These are phyloP conservation scores for Cicer yamashitae DNA, from an alignment of 306 rosid genomes.

Conservation along the genomic window DNA sequence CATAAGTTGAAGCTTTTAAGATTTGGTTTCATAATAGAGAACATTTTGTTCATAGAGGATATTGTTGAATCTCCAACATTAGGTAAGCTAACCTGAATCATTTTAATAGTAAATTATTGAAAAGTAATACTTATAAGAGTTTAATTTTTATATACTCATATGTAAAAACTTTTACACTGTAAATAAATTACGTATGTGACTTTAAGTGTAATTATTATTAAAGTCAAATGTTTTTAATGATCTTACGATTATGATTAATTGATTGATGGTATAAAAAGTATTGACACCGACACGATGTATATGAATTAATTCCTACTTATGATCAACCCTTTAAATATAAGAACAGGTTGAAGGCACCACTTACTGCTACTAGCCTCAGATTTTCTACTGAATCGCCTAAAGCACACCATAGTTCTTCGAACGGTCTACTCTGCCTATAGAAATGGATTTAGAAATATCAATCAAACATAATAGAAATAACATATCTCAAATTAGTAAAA, in stretches of 20 bases:
- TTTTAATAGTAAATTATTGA: constrained; percentile 2
- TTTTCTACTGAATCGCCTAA: constrained; percentile 66
- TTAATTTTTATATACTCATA: too few relatives aligned
- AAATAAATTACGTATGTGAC: too few relatives aligned
- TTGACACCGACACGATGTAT: too few relatives aligned
- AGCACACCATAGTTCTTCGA: constrained; percentile 75
- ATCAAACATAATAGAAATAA: constrained; percentile 4
- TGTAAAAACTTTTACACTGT: too few relatives aligned
- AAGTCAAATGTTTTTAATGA: too few relatives aligned
- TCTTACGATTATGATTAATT: too few relatives aligned
- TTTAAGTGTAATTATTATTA: too few relatives aligned
- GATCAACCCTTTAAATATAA: not conserved
- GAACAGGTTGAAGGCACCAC: constrained; percentile 43
- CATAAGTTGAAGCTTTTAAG: constrained; percentile 74
- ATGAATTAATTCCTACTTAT: not conserved
- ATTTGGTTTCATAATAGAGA: constrained; percentile 71
- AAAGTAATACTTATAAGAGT: not conserved
- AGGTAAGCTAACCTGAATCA: constrained; percentile 84
- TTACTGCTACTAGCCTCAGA: constrained; percentile 74
- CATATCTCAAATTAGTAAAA: constrained; percentile 20
- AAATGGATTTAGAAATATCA: constrained; percentile 31
- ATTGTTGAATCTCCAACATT: constrained; percentile 70
- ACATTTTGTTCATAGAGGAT: constrained; percentile 71
- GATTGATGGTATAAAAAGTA: too few relatives aligned
- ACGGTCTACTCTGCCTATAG: constrained; percentile 61